Base-by-base conservation (phyloP, 345 rosid genomes). In the Hibiscus trionum region DNA sequence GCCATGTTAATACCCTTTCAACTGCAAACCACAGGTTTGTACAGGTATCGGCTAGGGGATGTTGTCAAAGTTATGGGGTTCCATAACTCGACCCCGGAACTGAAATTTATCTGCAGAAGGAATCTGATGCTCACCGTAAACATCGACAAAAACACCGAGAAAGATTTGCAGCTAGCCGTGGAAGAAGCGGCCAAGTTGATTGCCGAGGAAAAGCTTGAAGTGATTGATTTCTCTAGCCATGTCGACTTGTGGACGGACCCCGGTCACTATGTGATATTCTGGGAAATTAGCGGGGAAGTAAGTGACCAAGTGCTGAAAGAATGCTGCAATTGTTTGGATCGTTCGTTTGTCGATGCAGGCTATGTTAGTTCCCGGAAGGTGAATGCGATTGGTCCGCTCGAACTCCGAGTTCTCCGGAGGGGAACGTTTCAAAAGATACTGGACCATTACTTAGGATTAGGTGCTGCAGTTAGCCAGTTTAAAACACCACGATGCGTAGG, bases 91-190 rank as follows among this genome's bases (percentile, higher is more conserved):
- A 90, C 91, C 66, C 99, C 99, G 0, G 85, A 88, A 72, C 89
- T 96, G 3, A 88, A 90, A 66, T 96, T 96, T 46, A 73, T 93
- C 3, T 85, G 91, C 85, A 82, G 99, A 81, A 89, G 85, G 39
- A 96, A 86, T 75, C 84, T 93, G 9, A 60, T 90, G 33, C 94
- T 91, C 7, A 83, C 81, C 11, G 85, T 96, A 75, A 96, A 92
- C 87, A 96, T 91, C 3, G 99, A 96, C 86, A 96, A 96, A 83
- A 96, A 93, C 93, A 91, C 96, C 0, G 98, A 96, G 67, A 76
- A 84, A 44, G 99, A 93, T 78, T 72, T 96, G 44, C 97, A 96
- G 83, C 67, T 90, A 0, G 81, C 97, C 0, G 96, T 91, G 0
- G 91, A 90, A 53, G 81, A 79, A 16, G 98, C 98, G 2, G 83